Conservation (phyloP, 2,329 filamentous ascomycete genomes). For the Reticulascus tulasneorum region DNA sequence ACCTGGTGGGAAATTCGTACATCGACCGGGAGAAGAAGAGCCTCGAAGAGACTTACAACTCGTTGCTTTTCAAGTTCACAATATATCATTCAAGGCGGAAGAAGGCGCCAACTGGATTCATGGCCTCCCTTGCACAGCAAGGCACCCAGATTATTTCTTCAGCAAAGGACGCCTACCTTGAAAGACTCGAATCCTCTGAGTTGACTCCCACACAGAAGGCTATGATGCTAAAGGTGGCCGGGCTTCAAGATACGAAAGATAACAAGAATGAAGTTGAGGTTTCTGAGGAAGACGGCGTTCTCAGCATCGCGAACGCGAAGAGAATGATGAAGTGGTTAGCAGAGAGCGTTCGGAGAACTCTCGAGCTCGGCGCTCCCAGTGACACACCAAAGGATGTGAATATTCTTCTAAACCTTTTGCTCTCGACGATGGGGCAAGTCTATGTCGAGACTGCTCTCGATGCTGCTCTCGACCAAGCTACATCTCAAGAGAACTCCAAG, state of each 20-base stretch:
- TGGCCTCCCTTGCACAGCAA: constrained; percentile 85
- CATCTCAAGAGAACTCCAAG: constrained; percentile 73
- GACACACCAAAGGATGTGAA: constrained; percentile 95
- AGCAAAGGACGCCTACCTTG: constrained; percentile 87
- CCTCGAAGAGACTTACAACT: constrained; percentile 80
- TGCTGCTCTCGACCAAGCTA: constrained; percentile 68
- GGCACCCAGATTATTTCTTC: constrained; percentile 84
- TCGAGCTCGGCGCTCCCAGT: constrained; percentile 81
- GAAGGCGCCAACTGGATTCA: constrained; percentile 86
- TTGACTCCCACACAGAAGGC: constrained; percentile 82
- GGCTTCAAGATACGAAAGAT: constrained; percentile 69
- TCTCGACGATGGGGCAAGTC: constrained; percentile 84
- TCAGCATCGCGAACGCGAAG: constrained; percentile 86
- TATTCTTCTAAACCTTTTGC: constrained; percentile 74
- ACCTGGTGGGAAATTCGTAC: constrained; percentile 65
- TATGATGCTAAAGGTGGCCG: constrained; percentile 86
- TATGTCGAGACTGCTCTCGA: constrained; percentile 65
- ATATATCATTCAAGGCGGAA: constrained; percentile 88
- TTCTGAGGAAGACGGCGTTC: constrained; percentile 78
- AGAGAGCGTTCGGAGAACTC: constrained; percentile 83
- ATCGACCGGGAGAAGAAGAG: constrained; percentile 66
- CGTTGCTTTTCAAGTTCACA: constrained; percentile 91
- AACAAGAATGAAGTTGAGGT: constrained; percentile 87
- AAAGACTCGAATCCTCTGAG: constrained; percentile 83
- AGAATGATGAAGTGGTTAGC: constrained; percentile 97